Evolutionary conservation across 208 protist genomes (phyloP).

Genomic region (Trypanosomatidae sp.): DNA sequence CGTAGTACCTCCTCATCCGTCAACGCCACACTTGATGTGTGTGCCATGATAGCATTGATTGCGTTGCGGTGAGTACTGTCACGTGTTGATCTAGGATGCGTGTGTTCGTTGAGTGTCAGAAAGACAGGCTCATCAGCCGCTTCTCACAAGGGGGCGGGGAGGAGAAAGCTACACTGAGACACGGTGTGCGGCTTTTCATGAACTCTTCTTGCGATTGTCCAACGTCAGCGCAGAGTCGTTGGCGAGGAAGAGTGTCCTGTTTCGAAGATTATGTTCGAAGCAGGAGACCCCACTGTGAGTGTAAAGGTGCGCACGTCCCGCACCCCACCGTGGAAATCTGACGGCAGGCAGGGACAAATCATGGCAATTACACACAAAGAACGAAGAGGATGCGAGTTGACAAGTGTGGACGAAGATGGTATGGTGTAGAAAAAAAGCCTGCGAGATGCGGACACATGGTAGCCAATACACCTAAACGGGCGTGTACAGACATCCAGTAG

Average conservation of each 20-base stretch:
- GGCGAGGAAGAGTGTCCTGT: background rate
- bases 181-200: background rate
- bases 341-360: background rate
- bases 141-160: background rate
- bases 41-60: conserved; percentile 9
- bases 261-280: background rate
- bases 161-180: background rate
- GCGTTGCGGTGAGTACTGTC: background rate
- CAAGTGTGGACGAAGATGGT: no score
- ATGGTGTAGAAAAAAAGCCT: background rate
- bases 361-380: background rate
- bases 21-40: conserved; percentile 6
- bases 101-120: no score
- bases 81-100: no score
- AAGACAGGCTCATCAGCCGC: background rate
- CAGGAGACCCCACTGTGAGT: background rate
- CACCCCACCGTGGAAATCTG: background rate
- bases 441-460: background rate
- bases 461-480: background rate
- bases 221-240: background rate
- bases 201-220: background rate
- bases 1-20: conserved; percentile 20
- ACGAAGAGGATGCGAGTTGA: background rate
- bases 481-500: background rate
- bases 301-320: background rate